Evolutionary conservation across 208 protist species (phyloP).

Genomic region (Naegleria gruberi): DNA sequence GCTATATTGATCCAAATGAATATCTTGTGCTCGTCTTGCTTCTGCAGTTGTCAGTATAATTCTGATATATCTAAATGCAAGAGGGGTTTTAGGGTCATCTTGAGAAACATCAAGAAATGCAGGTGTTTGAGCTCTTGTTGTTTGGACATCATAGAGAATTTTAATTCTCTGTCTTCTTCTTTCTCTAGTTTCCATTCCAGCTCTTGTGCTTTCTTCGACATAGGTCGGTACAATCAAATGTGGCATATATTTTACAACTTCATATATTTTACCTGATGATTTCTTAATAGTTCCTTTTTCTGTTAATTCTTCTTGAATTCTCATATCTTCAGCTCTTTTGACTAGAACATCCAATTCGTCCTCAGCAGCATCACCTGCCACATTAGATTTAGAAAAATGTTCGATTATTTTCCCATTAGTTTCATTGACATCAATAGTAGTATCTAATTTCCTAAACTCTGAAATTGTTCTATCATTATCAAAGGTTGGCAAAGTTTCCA

Average conservation of each 20-base stretch:
- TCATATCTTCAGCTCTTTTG: slow-evolving; percentile 11
- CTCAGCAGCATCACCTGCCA: background rate
- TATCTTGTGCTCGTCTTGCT: slow-evolving; percentile 15
- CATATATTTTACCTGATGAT: background rate
- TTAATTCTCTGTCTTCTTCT: slow-evolving; percentile 10
- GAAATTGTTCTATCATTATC: too few species aligned
- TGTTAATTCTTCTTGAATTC: slow-evolving; percentile 17
- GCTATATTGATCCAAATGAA: slow-evolving; percentile 19
- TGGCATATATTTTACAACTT: slow-evolving; percentile 16
- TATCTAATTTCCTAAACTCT: background rate
- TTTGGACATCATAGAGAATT: slow-evolving; percentile 22
- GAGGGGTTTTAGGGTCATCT: slow-evolving; percentile 27
- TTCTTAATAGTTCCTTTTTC: background rate
- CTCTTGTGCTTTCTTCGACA: slow-evolving; percentile 13
- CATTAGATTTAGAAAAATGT: background rate
- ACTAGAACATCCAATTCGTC: slow-evolving; percentile 21
- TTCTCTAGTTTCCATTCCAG: background rate
- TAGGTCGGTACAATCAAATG: slow-evolving; percentile 20
- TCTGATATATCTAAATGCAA: slow-evolving; percentile 21
- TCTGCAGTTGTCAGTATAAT: slow-evolving; percentile 19
- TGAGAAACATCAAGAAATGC: slow-evolving; percentile 21
- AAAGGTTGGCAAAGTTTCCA: background rate
- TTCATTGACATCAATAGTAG: too few species aligned
- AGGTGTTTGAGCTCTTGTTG: slow-evolving; percentile 18
- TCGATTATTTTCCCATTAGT: background rate